Conservation (phyloP, 2,329 filamentous ascomycete species). For the Diaporthe sp. region DNA sequence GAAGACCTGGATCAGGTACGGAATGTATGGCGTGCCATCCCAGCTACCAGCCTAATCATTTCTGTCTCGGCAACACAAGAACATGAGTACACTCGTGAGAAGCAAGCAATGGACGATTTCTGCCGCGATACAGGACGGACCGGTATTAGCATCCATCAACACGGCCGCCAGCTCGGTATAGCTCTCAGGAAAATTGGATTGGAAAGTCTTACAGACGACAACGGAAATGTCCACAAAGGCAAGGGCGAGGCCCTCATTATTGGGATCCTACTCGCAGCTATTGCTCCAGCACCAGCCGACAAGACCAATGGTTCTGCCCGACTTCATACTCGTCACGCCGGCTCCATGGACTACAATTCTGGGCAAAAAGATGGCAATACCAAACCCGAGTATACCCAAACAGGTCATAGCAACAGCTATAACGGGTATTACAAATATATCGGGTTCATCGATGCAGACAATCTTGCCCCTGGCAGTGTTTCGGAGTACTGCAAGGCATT, state of each 20-base stretch:
- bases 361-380: too few relatives aligned
- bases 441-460: slow-evolving; percentile 48
- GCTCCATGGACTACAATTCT: too few relatives aligned
- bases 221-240: slow-evolving; percentile 40
- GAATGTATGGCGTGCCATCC: slow-evolving; percentile 43
- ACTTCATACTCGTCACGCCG: too few relatives aligned
- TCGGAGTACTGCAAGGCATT: slow-evolving; percentile 46
- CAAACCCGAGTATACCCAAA: neutral
- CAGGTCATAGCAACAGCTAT: neutral
- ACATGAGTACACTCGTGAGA: slow-evolving; percentile 38
- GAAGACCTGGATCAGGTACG: slow-evolving; percentile 40
- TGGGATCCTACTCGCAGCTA: slow-evolving; percentile 43
- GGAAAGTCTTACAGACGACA: slow-evolving; percentile 36
- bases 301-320: neutral
- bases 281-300: slow-evolving; percentile 22
- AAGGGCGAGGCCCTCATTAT: slow-evolving; percentile 48
- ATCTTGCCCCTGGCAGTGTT: slow-evolving; percentile 42
- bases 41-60: slow-evolving; percentile 42
- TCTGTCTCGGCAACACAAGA: slow-evolving; percentile 43
- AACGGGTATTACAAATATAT: slow-evolving; percentile 39
- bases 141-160: slow-evolving; percentile 44
- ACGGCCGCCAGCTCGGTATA: slow-evolving; percentile 39
- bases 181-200: slow-evolving; percentile 40
- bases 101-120: slow-evolving; percentile 37
- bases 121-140: slow-evolving; percentile 35